These are phyloP conservation scores for Debaryomyces subglobosus DNA, from an alignment of 1,139 yeast species.

Conservation along the genomic window DNA sequence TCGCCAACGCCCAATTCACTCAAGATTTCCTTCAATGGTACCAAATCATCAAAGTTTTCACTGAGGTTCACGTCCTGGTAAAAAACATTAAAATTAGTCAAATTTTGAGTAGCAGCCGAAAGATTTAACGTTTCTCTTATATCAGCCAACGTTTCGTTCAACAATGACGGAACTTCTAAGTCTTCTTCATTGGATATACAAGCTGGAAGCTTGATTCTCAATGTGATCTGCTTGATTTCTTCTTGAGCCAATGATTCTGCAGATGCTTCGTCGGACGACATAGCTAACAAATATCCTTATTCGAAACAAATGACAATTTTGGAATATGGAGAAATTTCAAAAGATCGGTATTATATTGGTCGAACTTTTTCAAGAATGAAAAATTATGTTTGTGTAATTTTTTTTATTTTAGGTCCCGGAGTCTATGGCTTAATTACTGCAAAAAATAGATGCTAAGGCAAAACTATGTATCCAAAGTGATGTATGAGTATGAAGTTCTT, in stretches of 20 bases:
- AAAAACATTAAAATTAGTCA: conserved; percentile 60
- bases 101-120: conserved; percentile 57
- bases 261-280: conserved; percentile 17
- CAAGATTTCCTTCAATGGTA: conserved; percentile 34
- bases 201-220: conserved; percentile 37
- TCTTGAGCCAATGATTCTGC: conserved; percentile 16
- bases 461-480: too few relatives aligned
- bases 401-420: not conserved
- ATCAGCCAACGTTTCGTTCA: conserved; percentile 56
- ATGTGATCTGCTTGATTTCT: conserved; percentile 25
- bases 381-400: conserved; percentile 6
- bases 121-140: conserved; percentile 60
- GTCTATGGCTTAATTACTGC: not conserved
- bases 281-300: conserved; percentile 5
- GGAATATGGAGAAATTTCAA: conserved; percentile 1
- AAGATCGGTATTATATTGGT: conserved; percentile 1
- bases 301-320: not conserved
- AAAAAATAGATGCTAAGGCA: too few relatives aligned
- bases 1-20: conserved; percentile 25
- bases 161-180: conserved; percentile 36
- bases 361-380: conserved; percentile 3
- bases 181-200: conserved; percentile 26
- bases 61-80: conserved; percentile 39
- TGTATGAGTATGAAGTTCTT: too few relatives aligned
- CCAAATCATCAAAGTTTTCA: conserved; percentile 35